Percentiles rank a stretch among this genome's conserved stretches.
Evolutionary conservation across 139 green algal species (phyloP).

Genomic region (Micractinium conductrix): DNA sequence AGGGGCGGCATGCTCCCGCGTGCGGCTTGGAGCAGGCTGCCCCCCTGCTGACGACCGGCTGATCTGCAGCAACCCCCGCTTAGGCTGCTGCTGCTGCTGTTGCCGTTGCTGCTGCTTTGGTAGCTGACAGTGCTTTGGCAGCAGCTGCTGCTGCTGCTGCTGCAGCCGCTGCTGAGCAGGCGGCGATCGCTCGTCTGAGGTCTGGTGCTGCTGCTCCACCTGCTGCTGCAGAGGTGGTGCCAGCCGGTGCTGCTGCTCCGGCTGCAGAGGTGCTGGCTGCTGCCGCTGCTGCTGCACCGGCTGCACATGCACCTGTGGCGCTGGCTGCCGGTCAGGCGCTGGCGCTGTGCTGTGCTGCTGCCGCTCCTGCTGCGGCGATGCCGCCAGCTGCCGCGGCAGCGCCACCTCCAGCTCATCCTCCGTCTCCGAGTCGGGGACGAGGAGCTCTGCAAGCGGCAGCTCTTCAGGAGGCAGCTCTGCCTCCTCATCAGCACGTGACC

Average conservation of each 20-base stretch:
- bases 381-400: too few relatives aligned
- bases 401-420: background rate
- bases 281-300: background rate
- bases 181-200: background rate
- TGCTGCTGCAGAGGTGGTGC: background rate
- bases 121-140: background rate
- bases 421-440: background rate
- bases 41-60: conserved; percentile 3
- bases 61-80: background rate
- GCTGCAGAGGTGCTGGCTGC: background rate
- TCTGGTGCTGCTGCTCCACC: background rate
- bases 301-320: background rate
- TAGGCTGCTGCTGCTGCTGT: background rate
- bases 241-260: background rate
- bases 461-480: background rate
- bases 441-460: background rate
- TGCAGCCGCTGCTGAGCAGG: background rate
- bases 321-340: too few relatives aligned
- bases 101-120: background rate
- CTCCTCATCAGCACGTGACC: background rate
- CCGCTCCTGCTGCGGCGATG: too few relatives aligned
- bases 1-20: too few relatives aligned
- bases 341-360: too few relatives aligned
- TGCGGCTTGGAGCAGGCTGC: too few relatives aligned
- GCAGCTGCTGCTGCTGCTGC: background rate